Evolutionary conservation across 2,329 filamentous ascomycete genomes (phyloP).

Genomic region (Penicillium griseofulvum): DNA sequence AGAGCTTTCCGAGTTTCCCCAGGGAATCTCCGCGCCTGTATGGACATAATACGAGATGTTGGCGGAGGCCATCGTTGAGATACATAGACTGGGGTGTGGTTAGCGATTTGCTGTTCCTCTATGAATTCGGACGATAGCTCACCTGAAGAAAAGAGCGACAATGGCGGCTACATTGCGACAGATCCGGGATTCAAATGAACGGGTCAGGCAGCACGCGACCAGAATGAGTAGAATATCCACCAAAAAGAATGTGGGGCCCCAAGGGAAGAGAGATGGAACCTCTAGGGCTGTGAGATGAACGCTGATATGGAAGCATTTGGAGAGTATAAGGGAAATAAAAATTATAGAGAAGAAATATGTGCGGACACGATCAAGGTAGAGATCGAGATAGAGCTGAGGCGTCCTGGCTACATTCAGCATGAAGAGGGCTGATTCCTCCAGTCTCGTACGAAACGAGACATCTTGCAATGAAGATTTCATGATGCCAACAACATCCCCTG

Average conservation of each 20-base stretch:
- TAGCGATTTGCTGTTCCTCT: neutral
- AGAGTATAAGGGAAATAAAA: slow-evolving; percentile 11
- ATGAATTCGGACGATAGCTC: neutral
- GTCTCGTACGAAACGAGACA: neutral
- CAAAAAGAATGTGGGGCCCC: slow-evolving; percentile 16
- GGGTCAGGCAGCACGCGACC: slow-evolving; percentile 10
- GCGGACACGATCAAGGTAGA: slow-evolving; percentile 6
- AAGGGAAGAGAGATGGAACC: slow-evolving; percentile 2
- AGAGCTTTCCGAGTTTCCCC: slow-evolving; percentile 17
- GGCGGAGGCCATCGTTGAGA: slow-evolving; percentile 17
- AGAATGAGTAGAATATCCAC: slow-evolving; percentile 14
- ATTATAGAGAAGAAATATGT: slow-evolving; percentile 14
- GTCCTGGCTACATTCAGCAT: slow-evolving; percentile 8
- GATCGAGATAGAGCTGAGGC: slow-evolving; percentile 10
- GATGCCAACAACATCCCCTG: neutral
- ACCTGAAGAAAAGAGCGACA: slow-evolving; percentile 9
- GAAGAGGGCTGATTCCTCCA: slow-evolving; percentile 1
- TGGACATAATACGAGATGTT: slow-evolving; percentile 22
- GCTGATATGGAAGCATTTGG: slow-evolving; percentile 15
- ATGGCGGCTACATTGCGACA: slow-evolving; percentile 7
- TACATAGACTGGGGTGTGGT: slow-evolving; percentile 4
- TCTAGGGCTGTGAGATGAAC: slow-evolving; percentile 6
- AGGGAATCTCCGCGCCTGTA: slow-evolving; percentile 25
- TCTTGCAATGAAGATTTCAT: slow-evolving; percentile 8
- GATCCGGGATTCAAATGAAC: slow-evolving; percentile 8